Evolutionary conservation across 2,329 filamentous ascomycete genomes (phyloP), one percentile per base, ranked within the genome.

Genomic region (Arthrinium phaeospermum): DNA sequence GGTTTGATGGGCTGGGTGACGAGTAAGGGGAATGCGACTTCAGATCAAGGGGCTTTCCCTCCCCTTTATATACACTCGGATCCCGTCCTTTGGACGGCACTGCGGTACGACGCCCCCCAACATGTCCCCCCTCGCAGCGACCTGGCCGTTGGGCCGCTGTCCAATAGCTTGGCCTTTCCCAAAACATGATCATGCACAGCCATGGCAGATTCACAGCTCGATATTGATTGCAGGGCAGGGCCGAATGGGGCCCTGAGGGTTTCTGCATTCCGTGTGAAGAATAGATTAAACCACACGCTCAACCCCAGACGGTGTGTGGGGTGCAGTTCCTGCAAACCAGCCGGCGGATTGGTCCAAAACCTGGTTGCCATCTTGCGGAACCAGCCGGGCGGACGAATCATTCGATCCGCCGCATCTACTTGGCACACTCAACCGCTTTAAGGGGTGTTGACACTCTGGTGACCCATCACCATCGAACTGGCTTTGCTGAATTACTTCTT

Each of bases 321-420:
- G 57, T 41, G 30, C 30, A 34, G 30, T 41, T 64, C 16, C 57
- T 6, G 57, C 57, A 64, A 8, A n/a, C 7, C 30, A 12, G 57
- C 19, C 30, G 57, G 30, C 57, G 34, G 57, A 64, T 64, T 64
- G 57, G 57, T n/a, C 10, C 19, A 64, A 64, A 64, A n/a, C 30
- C 57, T 41, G 57, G 34, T 64, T 64, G 34, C 4, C 19, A 64
- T 64, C 57, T 41, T 16, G 34, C 57, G 30, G 34, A 64, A 34
- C 22, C 34, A 41, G 57, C 57, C 57, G 57, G 53, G 34, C 34
- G 53, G 27, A 19, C 53, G 53, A 61, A 61, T 61, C 53, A 61
- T 19, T 12, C 53, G 30, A 61, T 61, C 30, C 30, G 53, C 16
- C 30, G 30, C 27, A 37, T 61, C 53, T 61, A 34, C 53, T 19